Percentiles rank a stretch among this genome's conserved stretches.
Conservation (phyloP, 257 asterid genomes). For the Parsonsia alboflavescens region DNA sequence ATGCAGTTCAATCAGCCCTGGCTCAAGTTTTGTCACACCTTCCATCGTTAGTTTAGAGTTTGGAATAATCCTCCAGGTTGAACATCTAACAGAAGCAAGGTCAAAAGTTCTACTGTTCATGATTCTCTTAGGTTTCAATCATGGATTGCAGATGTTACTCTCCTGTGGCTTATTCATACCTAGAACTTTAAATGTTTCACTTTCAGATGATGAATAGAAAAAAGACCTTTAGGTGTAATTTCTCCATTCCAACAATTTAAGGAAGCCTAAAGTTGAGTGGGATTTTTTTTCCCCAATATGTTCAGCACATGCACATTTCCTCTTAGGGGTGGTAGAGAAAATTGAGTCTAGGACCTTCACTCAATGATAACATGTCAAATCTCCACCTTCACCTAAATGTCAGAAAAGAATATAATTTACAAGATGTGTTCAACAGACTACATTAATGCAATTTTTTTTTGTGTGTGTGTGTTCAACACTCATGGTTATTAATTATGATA, state of each 20-base stretch:
- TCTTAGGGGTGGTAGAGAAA: not conserved
- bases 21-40: not conserved
- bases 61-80: not conserved
- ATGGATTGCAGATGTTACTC: not conserved
- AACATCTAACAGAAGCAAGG: not conserved
- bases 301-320: not conserved
- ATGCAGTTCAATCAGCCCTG: not conserved
- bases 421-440: not conserved
- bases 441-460: not conserved
- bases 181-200: not conserved
- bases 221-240: not conserved
- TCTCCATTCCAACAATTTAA: not conserved
- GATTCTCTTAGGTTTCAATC: not conserved
- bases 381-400: not conserved
- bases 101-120: not conserved
- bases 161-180: not conserved
- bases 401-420: not conserved
- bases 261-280: not conserved
- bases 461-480: not conserved
- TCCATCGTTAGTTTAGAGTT: not conserved
- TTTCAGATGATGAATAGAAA: not conserved
- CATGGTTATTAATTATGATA: not conserved
- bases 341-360: not conserved
- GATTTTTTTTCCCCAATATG: not conserved
- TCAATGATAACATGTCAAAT: not conserved